Conservation (phyloP, 257 asterid species). For the Sherardia arvensis region DNA sequence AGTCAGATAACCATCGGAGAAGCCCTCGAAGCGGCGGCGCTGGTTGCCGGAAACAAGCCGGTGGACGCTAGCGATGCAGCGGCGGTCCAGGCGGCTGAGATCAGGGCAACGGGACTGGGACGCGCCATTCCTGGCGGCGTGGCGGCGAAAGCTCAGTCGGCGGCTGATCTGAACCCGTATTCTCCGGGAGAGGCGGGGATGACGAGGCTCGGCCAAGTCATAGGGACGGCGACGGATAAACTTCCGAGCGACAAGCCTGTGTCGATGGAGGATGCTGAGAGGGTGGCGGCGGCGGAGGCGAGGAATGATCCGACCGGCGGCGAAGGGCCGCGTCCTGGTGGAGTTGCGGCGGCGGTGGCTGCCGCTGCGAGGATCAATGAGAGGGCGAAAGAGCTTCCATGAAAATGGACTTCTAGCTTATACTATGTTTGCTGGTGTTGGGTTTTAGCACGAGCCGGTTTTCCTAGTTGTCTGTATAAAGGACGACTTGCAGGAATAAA, state of each 20-base stretch:
- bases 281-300: conserved; percentile 39
- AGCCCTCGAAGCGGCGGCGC: conserved; percentile 51
- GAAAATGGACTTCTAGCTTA: neutral
- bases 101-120: neutral
- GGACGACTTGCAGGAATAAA: too few relatives aligned
- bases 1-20: conserved; percentile 49
- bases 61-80: conserved; percentile 5
- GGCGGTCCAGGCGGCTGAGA: neutral
- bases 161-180: conserved; percentile 26
- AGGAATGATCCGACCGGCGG: conserved; percentile 22
- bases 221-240: conserved; percentile 36
- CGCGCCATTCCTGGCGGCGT: conserved; percentile 24
- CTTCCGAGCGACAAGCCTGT: conserved; percentile 38
- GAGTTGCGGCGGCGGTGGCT: conserved; percentile 32
- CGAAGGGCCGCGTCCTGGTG: neutral
- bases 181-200: conserved; percentile 24
- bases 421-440: too few relatives aligned
- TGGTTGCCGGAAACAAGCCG: neutral
- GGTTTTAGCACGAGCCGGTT: neutral
- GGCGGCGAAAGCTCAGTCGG: conserved; percentile 41
- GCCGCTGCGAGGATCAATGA: conserved; percentile 41
- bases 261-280: conserved; percentile 52
- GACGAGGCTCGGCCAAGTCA: conserved; percentile 35
- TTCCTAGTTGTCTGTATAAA: too few relatives aligned
- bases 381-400: neutral